Base-by-base conservation (phyloP, 2,329 filamentous ascomycete species). In the Alternaria conjuncta region DNA sequence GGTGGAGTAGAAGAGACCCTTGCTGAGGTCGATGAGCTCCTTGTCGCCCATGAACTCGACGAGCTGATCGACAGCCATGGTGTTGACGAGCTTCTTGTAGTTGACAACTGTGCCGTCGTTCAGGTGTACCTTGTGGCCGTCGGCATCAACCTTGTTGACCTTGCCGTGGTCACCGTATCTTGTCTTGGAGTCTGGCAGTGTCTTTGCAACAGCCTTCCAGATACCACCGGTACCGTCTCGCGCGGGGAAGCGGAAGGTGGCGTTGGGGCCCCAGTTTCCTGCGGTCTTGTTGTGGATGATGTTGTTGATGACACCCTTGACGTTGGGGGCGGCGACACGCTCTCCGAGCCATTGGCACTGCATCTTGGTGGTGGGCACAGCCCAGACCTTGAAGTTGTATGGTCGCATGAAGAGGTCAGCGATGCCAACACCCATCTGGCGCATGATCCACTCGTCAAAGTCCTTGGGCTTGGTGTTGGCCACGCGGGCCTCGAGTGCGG, bases 311-410 rank as follows among this genome's bases (percentile, higher is more conserved):
- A 96, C 92, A 43, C 87, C 88, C 90, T 99, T 99, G 86, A 97
- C 87, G 80, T 99, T 93, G 71, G 96, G 96, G 57, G 95, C 94
- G 65, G 96, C 96, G 57, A 99, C 96, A 87, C 96, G 95, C 89
- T 99, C 96, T 76, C 96, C 96, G 68, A 98, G 92, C 96, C 96
- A 99, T 81, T 90, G 86, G 83, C 94, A 97, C 92, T 98, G 96
- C 96, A 99, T 99, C 94, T 97, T 97, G 73, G 92, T 97, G 60
- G 95, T 97, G 63, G 96, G 96, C 75, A 98, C 95, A 67, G 96
- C 96, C 96, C 96, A 99, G 80, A 99, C 96, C 86, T 99, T 99
- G 90, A 91, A 99, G 89, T 99, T 99, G 88, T 99, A 99, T 58
- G 96, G 96, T 76, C 96, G 88, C 96, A 99, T 99, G 88, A 99